Conservation (phyloP, 305 asterid genomes). For the Fraxinus albicans region DNA sequence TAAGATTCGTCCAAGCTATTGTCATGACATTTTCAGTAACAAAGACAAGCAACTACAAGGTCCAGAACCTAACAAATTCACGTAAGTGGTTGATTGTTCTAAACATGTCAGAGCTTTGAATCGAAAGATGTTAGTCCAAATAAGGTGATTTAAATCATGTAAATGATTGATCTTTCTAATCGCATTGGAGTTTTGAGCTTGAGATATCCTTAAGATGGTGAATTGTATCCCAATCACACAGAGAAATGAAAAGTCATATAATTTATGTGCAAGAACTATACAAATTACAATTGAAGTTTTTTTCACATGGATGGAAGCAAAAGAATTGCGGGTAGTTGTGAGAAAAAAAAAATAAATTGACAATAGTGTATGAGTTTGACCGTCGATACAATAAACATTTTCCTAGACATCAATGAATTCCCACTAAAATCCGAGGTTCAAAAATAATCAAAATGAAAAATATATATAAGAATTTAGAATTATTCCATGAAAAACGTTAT, state of each 20-base stretch:
- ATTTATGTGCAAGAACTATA: not conserved
- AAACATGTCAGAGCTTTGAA: too few species aligned
- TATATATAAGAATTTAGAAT: too few species aligned
- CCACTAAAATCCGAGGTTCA: too few species aligned
- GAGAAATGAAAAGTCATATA: too few species aligned
- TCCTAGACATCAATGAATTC: too few species aligned
- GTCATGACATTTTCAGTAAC: not conserved
- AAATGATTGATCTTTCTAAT: not conserved
- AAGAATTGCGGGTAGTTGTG: not conserved
- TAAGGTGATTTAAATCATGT: not conserved
- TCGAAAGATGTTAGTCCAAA: too few species aligned
- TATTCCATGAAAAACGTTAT: not conserved
- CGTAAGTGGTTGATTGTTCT: not conserved
- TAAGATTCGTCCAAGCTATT: not conserved
- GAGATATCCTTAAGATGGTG: not conserved
- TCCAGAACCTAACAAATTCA: too few species aligned
- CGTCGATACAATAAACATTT: too few species aligned
- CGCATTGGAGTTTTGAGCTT: not conserved
- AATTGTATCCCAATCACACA: not conserved
- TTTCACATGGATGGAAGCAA: not conserved
- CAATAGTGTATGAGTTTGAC: too few species aligned
- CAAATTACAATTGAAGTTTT: not conserved
- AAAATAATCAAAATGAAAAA: too few species aligned
- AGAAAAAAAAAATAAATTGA: too few species aligned
- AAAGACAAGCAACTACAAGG: not conserved